Percentiles rank a stretch among this genome's conserved stretches.
Evolutionary conservation across 257 asterid genomes (phyloP).

Genomic region (Nicotiana sylvestris): DNA sequence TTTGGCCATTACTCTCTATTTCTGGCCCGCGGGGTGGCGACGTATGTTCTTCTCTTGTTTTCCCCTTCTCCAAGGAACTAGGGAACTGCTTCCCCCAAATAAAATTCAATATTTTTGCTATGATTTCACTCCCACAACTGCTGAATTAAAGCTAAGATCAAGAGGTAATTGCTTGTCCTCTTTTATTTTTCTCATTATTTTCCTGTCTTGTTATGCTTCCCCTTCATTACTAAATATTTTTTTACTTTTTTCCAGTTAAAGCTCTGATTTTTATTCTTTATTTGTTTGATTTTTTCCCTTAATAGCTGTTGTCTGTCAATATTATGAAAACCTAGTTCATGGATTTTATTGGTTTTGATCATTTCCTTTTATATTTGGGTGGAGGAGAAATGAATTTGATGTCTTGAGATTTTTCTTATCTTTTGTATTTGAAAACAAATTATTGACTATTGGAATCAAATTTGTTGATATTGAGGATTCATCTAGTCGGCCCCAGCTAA

Average conservation of each 20-base stretch:
- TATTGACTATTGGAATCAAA: not conserved
- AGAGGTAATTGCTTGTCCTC: slow-evolving; percentile 12
- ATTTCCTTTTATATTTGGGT: not conserved
- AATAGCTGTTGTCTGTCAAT: not conserved
- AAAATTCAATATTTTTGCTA: too few species aligned
- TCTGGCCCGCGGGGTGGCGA: not conserved
- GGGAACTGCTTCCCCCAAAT: slow-evolving; percentile 15
- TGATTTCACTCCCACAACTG: not conserved
- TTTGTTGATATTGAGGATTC: not conserved
- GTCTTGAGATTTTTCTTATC: not conserved
- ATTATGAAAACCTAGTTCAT: not conserved
- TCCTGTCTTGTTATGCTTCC: not conserved
- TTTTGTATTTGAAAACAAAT: not conserved
- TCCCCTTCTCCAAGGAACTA: slow-evolving; percentile 41
- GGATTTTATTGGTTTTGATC: not conserved
- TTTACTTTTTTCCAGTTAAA: not conserved
- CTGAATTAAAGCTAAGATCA: slow-evolving; percentile 20
- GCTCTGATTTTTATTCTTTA: not conserved
- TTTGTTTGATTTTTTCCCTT: not conserved
- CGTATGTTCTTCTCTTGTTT: slow-evolving; percentile 13
- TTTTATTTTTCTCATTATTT: not conserved
- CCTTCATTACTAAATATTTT: not conserved
- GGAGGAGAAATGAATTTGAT: not conserved
- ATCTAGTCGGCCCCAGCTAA: not conserved
- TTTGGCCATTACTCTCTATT: not conserved